phyloP scores from a whole-genome alignment of 2,329 filamentous ascomycete species.

The Sclerotinia minor region DNA sequence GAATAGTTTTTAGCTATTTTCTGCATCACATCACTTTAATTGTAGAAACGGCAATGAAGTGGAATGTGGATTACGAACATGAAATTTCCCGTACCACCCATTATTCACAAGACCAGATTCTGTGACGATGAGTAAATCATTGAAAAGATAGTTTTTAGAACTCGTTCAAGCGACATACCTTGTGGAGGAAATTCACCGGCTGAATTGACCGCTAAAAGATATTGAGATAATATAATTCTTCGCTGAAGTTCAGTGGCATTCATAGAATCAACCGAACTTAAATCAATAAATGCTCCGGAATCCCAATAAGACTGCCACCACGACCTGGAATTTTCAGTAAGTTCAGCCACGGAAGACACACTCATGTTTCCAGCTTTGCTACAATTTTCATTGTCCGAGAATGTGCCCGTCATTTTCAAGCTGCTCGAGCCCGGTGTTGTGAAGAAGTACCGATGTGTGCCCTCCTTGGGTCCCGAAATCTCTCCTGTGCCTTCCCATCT shows the following conservation, averaged over 20 bases:
- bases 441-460: conserved; percentile 35
- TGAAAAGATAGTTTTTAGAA: no score
- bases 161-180: background rate
- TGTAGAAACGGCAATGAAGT: no score
- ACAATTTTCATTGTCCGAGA: background rate
- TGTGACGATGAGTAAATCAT: conserved; percentile 1
- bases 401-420: conserved; percentile 8
- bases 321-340: conserved; percentile 23
- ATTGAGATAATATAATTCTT: conserved; percentile 48
- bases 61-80: conserved; percentile 36
- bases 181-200: conserved; percentile 45
- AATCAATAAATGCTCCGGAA: conserved; percentile 47
- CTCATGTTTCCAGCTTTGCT: background rate
- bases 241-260: conserved; percentile 48
- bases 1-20: background rate
- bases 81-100: conserved; percentile 50
- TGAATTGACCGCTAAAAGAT: conserved; percentile 48
- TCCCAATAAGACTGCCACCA: conserved; percentile 41
- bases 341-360: background rate
- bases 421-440: background rate
- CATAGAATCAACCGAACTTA: conserved; percentile 42
- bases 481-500: conserved; percentile 31
- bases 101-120: conserved; percentile 50
- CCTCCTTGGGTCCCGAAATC: conserved; percentile 27
- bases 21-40: background rate